These are phyloP conservation scores for Xerocomellus dryophilus DNA, from an alignment of 768 basidiomycete species.

Conservation along the genomic window DNA sequence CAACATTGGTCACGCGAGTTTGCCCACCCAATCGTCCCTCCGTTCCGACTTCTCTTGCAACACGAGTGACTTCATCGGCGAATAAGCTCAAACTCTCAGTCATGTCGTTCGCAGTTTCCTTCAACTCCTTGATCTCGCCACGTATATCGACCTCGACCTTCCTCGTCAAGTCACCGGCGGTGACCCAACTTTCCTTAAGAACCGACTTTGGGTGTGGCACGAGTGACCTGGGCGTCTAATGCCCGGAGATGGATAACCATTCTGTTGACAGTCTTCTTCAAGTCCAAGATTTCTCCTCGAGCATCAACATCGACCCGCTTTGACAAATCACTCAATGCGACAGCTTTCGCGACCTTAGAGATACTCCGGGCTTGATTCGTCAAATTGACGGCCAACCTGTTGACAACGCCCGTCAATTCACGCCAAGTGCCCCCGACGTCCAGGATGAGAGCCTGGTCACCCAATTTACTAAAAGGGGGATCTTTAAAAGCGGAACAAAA, in stretches of 20 bases:
- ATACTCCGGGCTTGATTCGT: slow-evolving; percentile 58
- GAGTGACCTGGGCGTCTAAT: too few species aligned
- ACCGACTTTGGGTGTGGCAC: too few species aligned
- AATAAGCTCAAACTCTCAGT: slow-evolving; percentile 83
- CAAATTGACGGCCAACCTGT: slow-evolving; percentile 75
- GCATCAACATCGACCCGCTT: slow-evolving; percentile 92
- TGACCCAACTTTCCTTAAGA: slow-evolving; percentile 23
- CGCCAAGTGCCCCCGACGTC: slow-evolving; percentile 93
- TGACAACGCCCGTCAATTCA: slow-evolving; percentile 78
- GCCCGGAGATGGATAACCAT: too few species aligned
- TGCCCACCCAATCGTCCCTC: slow-evolving; percentile 94
- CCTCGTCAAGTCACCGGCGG: slow-evolving; percentile 88
- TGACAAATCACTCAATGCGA: slow-evolving; percentile 83
- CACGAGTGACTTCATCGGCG: slow-evolving; percentile 79
- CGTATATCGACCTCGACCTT: slow-evolving; percentile 90
- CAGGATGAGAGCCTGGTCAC: slow-evolving; percentile 80
- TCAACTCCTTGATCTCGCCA: slow-evolving; percentile 87
- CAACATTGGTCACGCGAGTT: slow-evolving; percentile 89
- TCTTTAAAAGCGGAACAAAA: slow-evolving; percentile 17
- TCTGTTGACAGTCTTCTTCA: slow-evolving; percentile 43
- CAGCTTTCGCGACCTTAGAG: slow-evolving; percentile 64
- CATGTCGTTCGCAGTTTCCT: slow-evolving; percentile 95
- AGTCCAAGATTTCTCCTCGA: slow-evolving; percentile 85
- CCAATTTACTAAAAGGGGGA: slow-evolving; percentile 54
- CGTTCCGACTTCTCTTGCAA: slow-evolving; percentile 95